Conservation (phyloP, 1,284 basidiomycete genomes). For the Amanita bisporigera region DNA sequence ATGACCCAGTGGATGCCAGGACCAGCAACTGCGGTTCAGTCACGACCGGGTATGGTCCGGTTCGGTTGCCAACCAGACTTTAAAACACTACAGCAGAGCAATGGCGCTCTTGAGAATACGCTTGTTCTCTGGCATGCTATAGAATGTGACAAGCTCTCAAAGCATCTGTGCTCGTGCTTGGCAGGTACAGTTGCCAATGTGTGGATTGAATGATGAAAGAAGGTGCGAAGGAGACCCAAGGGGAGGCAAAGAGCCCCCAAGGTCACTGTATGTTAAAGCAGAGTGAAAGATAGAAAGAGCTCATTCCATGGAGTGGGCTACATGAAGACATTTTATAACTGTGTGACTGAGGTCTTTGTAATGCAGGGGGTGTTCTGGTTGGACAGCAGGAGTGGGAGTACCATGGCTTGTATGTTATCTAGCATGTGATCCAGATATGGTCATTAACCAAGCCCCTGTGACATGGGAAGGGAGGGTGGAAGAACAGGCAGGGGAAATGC, state of each 20-base stretch:
- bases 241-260: neutral
- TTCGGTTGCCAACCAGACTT: too few relatives aligned
- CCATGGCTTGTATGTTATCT: neutral
- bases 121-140: conserved; percentile 27
- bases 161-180: neutral
- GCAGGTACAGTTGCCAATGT: neutral
- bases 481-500: too few relatives aligned
- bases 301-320: neutral
- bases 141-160: neutral
- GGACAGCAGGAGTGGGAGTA: neutral
- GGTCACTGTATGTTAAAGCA: neutral
- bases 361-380: neutral
- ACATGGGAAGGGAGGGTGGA: too few relatives aligned
- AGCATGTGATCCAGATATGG: too few relatives aligned
- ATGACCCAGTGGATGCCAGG: too few relatives aligned
- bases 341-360: neutral
- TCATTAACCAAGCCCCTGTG: too few relatives aligned
- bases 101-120: too few relatives aligned
- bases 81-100: too few relatives aligned
- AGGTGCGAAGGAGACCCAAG: neutral
- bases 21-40: too few relatives aligned
- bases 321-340: neutral
- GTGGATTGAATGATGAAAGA: neutral
- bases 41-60: too few relatives aligned
- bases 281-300: neutral